Base-by-base conservation (phyloP, 106 monocot genomes). In the Acorus calamus region DNA sequence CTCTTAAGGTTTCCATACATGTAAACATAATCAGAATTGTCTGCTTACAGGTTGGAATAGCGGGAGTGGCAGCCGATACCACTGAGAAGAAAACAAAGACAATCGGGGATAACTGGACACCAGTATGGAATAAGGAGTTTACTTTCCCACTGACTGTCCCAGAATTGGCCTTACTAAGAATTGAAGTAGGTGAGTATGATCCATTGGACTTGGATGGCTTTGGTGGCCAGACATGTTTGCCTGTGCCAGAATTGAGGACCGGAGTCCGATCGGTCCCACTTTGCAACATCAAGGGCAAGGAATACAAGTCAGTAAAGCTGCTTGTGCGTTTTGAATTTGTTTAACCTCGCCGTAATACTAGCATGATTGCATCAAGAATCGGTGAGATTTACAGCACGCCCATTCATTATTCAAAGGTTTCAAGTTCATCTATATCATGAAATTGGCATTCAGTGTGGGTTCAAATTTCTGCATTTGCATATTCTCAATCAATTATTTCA, bases 191-290 rank as follows among this genome's bases (percentile, higher is more conserved):
- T 11, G 84, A 79, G 59, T 76, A 84, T 3, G 80, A 80, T 45
- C 70, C 74, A 66, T 80, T 77, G 0, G 84, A 84, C 13, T 74
- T 80, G 67, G 84, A 80, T 67, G 80, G 77, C 45, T 84, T 84
- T 12, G 84, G 62, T 4, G 84, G 84, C 11, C 84, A 84, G 62
- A 64, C 70, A 11, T 84, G 84, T 60, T 6, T 84, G 53, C 80
- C 77, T 0, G 76, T 84, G 3, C 63, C 80, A 4, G 79, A 84
- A 62, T 28, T 84, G 65, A 72, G 66, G 11, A 68, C 83, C 3
- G 83, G 83, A 11, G 66, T 79, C 52, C 72, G 83, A n/a, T 64
- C 72, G 2, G 73, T 84, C 48, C 83, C 72, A 1, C 65, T 84
- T 43, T 84, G 55, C 6, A 73, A 84, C 42, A 65, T 55, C 3